Evolutionary conservation across 805 yeast genomes (phyloP).

Genomic region (Metschnikowia cerradonensis): DNA sequence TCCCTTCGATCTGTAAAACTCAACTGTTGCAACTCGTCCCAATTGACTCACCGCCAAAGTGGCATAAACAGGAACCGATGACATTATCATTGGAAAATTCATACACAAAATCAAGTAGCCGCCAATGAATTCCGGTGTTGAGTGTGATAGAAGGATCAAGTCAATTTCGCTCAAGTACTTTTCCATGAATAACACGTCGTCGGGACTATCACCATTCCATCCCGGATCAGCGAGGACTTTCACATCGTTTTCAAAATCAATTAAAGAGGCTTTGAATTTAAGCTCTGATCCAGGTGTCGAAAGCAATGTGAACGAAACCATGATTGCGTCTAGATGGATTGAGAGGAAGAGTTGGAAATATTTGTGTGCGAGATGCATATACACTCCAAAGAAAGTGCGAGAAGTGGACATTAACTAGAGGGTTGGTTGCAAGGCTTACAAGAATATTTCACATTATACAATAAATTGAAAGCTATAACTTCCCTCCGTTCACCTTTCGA

Average conservation of each 20-base stretch:
- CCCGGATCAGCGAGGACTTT: conserved; percentile 68
- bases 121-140: conserved; percentile 74
- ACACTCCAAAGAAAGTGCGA: neutral
- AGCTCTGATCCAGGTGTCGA: conserved; percentile 21
- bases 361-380: neutral
- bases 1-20: conserved; percentile 69
- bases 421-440: neutral
- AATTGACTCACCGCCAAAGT: conserved; percentile 87
- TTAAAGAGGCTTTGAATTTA: conserved; percentile 44
- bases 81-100: conserved; percentile 50
- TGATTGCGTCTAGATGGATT: conserved; percentile 9
- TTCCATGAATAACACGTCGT: conserved; percentile 33
- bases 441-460: neutral
- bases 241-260: conserved; percentile 53
- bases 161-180: conserved; percentile 46
- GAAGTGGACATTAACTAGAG: neutral
- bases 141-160: conserved; percentile 77
- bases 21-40: conserved; percentile 84
- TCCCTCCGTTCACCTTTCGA: conserved; percentile 16
- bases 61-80: conserved; percentile 72
- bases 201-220: conserved; percentile 55
- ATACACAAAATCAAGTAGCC: conserved; percentile 68
- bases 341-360: neutral
- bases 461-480: neutral
- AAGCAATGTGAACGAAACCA: conserved; percentile 37